phyloP scores from a whole-genome alignment of 352 stramenopile genomes.

The Phytophthora fragariae region DNA sequence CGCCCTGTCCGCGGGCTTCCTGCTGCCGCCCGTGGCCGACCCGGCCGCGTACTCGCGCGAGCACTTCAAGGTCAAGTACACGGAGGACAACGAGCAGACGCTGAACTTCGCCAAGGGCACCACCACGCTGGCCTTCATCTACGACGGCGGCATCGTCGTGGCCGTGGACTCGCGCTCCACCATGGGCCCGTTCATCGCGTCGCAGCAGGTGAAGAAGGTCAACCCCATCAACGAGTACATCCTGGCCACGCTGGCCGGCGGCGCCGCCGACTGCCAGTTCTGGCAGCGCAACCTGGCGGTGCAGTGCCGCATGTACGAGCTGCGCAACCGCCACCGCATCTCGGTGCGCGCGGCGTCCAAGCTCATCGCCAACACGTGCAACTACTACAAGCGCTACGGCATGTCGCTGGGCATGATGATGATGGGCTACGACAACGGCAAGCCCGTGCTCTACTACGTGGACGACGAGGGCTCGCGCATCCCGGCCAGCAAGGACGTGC shows the following conservation, averaged over 20 bases:
- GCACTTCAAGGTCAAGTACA: slow-evolving; percentile 98
- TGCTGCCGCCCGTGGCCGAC: slow-evolving; percentile 85
- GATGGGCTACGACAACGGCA: slow-evolving; percentile 98
- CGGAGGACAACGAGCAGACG: slow-evolving; percentile 95
- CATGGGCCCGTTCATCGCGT: slow-evolving; percentile 99
- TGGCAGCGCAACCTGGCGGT: slow-evolving; percentile 99
- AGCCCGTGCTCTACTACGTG: slow-evolving; percentile 99
- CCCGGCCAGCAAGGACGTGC: slow-evolving; percentile 93
- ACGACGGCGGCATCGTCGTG: slow-evolving; percentile 98
- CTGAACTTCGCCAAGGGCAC: slow-evolving; percentile 99
- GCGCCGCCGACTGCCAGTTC: slow-evolving; percentile 99
- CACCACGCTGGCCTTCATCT: slow-evolving; percentile 99
- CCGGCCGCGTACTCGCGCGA: slow-evolving; percentile 95
- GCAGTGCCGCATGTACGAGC: slow-evolving; percentile 97
- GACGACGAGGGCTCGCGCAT: slow-evolving; percentile 99
- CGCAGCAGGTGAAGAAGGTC: slow-evolving; percentile 99
- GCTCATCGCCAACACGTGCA: slow-evolving; percentile 99
- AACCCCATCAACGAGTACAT: slow-evolving; percentile 99
- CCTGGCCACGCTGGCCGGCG: slow-evolving; percentile 98
- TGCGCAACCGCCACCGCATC: slow-evolving; percentile 99
- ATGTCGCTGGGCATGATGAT: slow-evolving; percentile 99
- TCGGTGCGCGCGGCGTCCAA: slow-evolving; percentile 98
- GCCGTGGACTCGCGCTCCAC: slow-evolving; percentile 99
- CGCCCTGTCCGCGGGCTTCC: slow-evolving; percentile 62
- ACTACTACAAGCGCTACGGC: slow-evolving; percentile 93